Evolutionary conservation across 345 rosid genomes (phyloP).

Genomic region (Boechera stricta): DNA sequence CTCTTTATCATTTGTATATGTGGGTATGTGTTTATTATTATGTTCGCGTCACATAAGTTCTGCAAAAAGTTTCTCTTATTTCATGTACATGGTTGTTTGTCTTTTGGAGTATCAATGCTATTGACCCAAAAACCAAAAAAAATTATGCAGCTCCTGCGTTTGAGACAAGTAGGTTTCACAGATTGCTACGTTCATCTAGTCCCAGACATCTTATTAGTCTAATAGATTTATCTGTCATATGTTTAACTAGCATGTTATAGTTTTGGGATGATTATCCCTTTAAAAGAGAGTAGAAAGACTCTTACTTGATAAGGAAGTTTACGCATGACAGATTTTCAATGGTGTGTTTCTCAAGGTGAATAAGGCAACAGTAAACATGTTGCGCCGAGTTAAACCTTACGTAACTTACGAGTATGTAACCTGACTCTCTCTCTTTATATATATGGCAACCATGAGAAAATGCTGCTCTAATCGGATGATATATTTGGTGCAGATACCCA

Average conservation of each 20-base stretch:
- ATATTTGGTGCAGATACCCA: constrained; percentile 60
- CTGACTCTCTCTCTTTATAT: neutral
- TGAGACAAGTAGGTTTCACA: constrained; percentile 64
- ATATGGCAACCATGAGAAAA: neutral
- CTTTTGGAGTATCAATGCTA: constrained; percentile 72
- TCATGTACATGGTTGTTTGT: constrained; percentile 1
- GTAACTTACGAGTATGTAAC: constrained; percentile 77
- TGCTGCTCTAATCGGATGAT: neutral
- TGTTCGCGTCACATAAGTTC: neutral
- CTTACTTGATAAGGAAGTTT: too few relatives aligned
- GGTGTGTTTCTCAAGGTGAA: constrained; percentile 68
- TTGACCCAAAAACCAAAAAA: constrained; percentile 62
- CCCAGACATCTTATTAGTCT: neutral
- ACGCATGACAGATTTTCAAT: constrained; percentile 42
- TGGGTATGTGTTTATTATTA: constrained; percentile 52
- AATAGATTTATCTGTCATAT: neutral
- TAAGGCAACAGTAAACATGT: constrained; percentile 58
- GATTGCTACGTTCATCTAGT: neutral
- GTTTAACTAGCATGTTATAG: too few relatives aligned
- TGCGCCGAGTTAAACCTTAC: constrained; percentile 84
- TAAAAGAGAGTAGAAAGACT: too few relatives aligned
- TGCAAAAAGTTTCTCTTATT: neutral
- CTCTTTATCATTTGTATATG: constrained; percentile 80
- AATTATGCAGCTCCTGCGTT: constrained; percentile 73
- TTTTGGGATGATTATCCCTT: too few relatives aligned